Conservation (phyloP, 495 filamentous ascomycete genomes). For the Neurospora sp. region DNA sequence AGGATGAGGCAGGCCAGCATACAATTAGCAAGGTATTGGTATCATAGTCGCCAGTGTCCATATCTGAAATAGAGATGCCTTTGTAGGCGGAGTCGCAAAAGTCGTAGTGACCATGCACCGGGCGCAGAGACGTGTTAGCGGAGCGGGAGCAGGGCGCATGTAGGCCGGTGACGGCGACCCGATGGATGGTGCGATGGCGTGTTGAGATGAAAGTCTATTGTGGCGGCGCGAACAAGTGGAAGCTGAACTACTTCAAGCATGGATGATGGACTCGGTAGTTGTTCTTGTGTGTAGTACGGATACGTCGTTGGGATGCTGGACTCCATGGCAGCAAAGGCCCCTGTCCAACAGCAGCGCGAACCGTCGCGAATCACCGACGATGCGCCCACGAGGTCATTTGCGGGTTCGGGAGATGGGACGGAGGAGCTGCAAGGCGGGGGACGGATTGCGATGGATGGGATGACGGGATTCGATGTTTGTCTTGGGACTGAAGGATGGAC, state of each 20-base stretch:
- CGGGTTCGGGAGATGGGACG: not conserved
- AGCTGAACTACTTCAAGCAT: not conserved
- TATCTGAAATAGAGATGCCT: constrained; percentile 26
- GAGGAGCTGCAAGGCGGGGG: not conserved
- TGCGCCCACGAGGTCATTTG: constrained; percentile 9
- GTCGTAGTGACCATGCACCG: constrained; percentile 17
- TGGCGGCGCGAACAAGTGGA: not conserved
- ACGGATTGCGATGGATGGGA: not conserved
- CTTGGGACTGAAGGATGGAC: not conserved
- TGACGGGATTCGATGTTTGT: not conserved
- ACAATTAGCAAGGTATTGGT: constrained; percentile 44
- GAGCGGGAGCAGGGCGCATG: constrained; percentile 11
- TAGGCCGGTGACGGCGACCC: constrained; percentile 1
- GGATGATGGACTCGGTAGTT: not conserved
- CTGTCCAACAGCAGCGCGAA: not conserved
- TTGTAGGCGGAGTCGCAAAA: constrained; percentile 7
- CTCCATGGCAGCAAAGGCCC: constrained; percentile 22
- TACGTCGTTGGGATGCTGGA: constrained; percentile 12
- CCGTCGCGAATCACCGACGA: constrained; percentile 10
- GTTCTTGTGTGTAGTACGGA: constrained; percentile 3
- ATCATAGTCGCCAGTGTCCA: constrained; percentile 45
- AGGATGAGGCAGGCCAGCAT: constrained; percentile 5
- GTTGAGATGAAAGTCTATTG: not conserved
- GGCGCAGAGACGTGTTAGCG: constrained; percentile 4
- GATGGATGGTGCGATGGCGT: not conserved